Percentiles rank a stretch among this genome's conserved stretches.
phyloP scores from a whole-genome alignment of 345 rosid species.

The Barbarea vulgaris region DNA sequence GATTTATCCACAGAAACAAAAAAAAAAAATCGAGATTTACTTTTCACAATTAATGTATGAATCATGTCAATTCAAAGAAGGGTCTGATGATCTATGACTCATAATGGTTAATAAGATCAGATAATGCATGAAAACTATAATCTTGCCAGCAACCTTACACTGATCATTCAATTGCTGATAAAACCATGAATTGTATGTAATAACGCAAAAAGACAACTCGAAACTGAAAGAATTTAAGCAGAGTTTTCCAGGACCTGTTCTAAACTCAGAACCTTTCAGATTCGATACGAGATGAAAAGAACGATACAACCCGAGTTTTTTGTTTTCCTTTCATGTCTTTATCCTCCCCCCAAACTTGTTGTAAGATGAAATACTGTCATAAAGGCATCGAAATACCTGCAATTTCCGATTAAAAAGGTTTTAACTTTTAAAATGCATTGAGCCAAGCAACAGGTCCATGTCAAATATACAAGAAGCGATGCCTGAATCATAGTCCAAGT shows the following conservation, averaged over 20 bases:
- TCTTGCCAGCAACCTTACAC: neutral
- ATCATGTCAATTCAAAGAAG: neutral
- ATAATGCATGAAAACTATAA: neutral
- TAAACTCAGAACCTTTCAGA: neutral
- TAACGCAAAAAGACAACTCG: neutral
- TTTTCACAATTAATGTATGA: neutral
- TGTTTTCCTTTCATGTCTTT: constrained; percentile 17
- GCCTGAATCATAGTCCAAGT: neutral
- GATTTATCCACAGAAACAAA: neutral
- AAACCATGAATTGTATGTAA: neutral
- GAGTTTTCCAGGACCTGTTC: constrained; percentile 1
- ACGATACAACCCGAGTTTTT: neutral
- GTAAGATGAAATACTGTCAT: constrained; percentile 29
- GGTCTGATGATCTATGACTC: neutral
- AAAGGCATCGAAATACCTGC: constrained; percentile 43
- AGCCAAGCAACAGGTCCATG: constrained; percentile 4
- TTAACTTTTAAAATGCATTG: neutral
- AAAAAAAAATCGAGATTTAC: neutral
- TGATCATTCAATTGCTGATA: neutral
- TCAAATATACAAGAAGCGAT: neutral
- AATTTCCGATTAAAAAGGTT: neutral
- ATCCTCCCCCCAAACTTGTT: constrained; percentile 12
- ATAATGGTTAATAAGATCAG: neutral
- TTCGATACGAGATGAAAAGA: constrained; percentile 4
- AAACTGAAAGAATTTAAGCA: neutral